Conservation (phyloP, 2,329 filamentous ascomycete species). For the Ophiostoma sp. region DNA sequence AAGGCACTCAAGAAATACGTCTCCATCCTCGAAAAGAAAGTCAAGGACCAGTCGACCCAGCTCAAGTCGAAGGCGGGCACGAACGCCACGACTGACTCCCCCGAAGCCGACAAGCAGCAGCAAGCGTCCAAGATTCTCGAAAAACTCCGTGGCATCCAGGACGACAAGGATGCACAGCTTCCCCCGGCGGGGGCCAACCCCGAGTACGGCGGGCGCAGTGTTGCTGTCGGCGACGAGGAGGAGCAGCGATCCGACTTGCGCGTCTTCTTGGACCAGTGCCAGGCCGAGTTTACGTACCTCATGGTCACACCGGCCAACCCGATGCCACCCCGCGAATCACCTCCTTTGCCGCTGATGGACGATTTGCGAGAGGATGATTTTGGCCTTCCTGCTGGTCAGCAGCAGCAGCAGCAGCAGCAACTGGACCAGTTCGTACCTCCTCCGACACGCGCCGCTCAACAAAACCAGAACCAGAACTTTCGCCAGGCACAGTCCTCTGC, state of each 20-base stretch:
- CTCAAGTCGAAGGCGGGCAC: conserved; percentile 52
- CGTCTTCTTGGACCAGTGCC: conserved; percentile 63
- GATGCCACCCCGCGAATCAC: conserved; percentile 61
- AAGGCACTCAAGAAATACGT: conserved; percentile 90
- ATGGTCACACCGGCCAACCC: conserved; percentile 69
- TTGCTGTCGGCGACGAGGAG: conserved; percentile 52
- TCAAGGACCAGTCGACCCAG: conserved; percentile 79
- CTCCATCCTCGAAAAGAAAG: conserved; percentile 80
- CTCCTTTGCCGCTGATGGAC: conserved; percentile 57
- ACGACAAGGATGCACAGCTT: conserved; percentile 43
- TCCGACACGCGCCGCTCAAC: conserved; percentile 27
- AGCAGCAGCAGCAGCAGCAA: conserved; percentile 32
- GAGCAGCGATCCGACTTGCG: conserved; percentile 56
- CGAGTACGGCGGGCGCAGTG: conserved; percentile 48
- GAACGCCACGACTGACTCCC: conserved; percentile 34
- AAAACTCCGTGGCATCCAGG: conserved; percentile 35
- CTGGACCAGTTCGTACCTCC: conserved; percentile 33
- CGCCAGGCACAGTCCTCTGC: conserved; percentile 35
- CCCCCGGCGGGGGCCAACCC: conserved; percentile 40
- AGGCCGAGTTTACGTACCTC: conserved; percentile 66
- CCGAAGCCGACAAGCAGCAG: conserved; percentile 50
- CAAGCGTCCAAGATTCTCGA: conserved; percentile 47
- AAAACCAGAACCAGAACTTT: conserved; percentile 46
- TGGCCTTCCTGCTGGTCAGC: conserved; percentile 46
- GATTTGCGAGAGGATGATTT: conserved; percentile 60